A percentile compares a stretch with the other conserved stretches of the same genome.
Evolutionary conservation across 2,329 filamentous ascomycete genomes (phyloP).

Genomic region (Hypoxylon sp.): DNA sequence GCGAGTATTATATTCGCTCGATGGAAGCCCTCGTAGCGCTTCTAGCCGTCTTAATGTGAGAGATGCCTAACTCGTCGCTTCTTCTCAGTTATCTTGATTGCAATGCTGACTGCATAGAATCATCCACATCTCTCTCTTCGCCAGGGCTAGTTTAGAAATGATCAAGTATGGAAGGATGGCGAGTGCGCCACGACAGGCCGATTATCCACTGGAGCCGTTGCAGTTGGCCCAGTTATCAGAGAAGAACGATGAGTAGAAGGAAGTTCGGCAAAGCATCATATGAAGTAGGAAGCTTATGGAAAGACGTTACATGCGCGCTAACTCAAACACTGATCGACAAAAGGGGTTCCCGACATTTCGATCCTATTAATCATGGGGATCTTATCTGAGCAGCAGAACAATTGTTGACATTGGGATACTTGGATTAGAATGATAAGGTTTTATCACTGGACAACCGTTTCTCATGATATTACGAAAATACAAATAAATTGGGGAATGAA

Average conservation of each 20-base stretch:
- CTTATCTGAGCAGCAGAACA: conserved; percentile 5
- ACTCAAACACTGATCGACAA: conserved; percentile 14
- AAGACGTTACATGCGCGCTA: conserved; percentile 23
- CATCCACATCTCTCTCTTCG: conserved; percentile 49
- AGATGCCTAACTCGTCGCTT: neutral
- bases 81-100: neutral
- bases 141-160: conserved; percentile 45
- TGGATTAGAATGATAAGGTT: neutral
- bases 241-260: conserved; percentile 2
- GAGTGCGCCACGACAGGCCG: neutral
- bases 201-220: conserved; percentile 2
- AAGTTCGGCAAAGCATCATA: neutral
- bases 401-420: conserved; percentile 5
- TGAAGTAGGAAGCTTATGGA: neutral
- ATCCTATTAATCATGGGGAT: conserved; percentile 4
- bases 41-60: conserved; percentile 42
- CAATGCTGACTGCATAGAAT: conserved; percentile 42
- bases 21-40: conserved; percentile 45
- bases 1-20: conserved; percentile 32
- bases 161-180: conserved; percentile 23
- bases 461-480: conserved; percentile 5
- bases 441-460: neutral
- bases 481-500: neutral
- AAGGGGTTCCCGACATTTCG: neutral
- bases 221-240: neutral